These are phyloP conservation scores for Mycena latifolia DNA, from an alignment of 768 basidiomycete species.

Conservation along the genomic window DNA sequence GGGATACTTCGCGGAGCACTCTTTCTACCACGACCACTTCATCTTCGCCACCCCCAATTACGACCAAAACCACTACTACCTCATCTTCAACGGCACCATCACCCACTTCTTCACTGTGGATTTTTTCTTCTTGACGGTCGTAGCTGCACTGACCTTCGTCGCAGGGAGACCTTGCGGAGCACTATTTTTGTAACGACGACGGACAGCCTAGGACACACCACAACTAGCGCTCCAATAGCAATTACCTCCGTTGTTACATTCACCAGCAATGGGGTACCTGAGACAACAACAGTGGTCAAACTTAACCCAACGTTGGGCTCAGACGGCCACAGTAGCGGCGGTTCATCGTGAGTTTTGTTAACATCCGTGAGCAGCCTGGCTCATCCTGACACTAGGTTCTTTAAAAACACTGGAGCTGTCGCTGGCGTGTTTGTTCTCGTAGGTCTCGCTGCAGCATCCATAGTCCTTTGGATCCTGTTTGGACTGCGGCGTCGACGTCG, in stretches of 20 bases:
- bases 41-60: background rate
- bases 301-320: conserved; percentile 80
- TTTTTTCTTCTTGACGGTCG: conserved; percentile 16
- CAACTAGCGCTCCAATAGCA: conserved; percentile 64
- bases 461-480: conserved; percentile 77
- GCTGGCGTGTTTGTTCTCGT: conserved; percentile 93
- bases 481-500: conserved; percentile 76
- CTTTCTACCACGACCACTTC: background rate
- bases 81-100: conserved; percentile 32
- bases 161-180: conserved; percentile 66
- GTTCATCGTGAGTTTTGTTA: conserved; percentile 62
- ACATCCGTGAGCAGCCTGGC: background rate
- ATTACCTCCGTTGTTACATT: conserved; percentile 70
- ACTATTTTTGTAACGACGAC: conserved; percentile 72
- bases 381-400: conserved; percentile 71
- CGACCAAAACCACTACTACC: conserved; percentile 35
- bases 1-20: too few species aligned
- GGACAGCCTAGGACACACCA: conserved; percentile 62
- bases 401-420: conserved; percentile 90
- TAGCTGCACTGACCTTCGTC: conserved; percentile 30
- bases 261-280: conserved; percentile 65
- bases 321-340: conserved; percentile 53
- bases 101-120: conserved; percentile 26
- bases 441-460: conserved; percentile 81
- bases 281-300: conserved; percentile 72